phyloP scores from a whole-genome alignment of 2,329 filamentous ascomycete genomes.

The Monosporascus sp. region DNA sequence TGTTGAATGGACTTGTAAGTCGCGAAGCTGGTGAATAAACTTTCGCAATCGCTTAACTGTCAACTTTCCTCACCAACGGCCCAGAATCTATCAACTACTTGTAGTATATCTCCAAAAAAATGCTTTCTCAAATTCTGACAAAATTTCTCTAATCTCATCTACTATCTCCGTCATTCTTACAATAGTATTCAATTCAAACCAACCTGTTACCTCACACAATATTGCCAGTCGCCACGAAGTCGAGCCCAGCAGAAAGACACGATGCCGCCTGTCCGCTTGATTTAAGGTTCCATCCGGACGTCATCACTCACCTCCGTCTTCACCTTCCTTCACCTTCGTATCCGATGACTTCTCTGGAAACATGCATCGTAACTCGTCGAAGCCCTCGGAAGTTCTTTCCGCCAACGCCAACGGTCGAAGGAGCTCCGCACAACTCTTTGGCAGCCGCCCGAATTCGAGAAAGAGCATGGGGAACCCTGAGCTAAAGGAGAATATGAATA shows the following conservation, averaged over 20 bases:
- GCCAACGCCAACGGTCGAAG: constrained; percentile 20
- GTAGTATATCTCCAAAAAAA: too few species aligned
- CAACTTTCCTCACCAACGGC: too few species aligned
- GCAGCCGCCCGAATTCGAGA: constrained; percentile 7
- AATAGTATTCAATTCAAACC: background rate
- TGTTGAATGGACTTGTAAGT: too few species aligned
- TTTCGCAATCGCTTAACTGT: too few species aligned
- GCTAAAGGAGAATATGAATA: constrained; percentile 16
- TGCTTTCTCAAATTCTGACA: too few species aligned
- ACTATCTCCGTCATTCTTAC: background rate
- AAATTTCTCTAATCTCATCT: background rate
- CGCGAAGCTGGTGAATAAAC: too few species aligned
- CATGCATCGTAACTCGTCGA: constrained; percentile 19
- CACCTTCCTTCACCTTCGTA: background rate
- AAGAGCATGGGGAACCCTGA: constrained; percentile 11
- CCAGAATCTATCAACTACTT: too few species aligned
- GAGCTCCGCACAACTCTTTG: constrained; percentile 15
- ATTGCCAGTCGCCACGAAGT: background rate
- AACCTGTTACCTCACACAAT: background rate
- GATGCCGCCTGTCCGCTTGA: constrained; percentile 13
- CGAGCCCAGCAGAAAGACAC: background rate
- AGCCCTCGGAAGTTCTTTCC: constrained; percentile 13
- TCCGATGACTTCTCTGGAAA: constrained; percentile 6
- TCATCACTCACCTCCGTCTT: constrained; percentile 1
- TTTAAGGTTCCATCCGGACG: constrained; percentile 1